phyloP scores from a whole-genome alignment of 148 eudicot species.

The Rhododendron ferrugineum region DNA sequence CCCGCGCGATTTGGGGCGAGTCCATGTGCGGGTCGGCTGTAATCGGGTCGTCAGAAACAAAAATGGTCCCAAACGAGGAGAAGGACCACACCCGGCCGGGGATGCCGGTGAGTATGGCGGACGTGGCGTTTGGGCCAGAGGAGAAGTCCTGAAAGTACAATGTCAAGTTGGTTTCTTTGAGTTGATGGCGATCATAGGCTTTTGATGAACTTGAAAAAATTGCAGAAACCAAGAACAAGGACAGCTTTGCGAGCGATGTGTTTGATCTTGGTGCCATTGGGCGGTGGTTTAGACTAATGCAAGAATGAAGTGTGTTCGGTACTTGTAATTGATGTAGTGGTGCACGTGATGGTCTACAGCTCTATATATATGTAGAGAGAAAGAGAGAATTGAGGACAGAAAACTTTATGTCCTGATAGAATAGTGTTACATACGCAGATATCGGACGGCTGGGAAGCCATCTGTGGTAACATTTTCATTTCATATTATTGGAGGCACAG shows the following conservation, averaged over 20 bases:
- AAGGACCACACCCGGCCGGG: neutral
- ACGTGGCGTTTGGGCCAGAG: neutral
- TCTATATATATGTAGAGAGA: too few species aligned
- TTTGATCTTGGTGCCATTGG: neutral
- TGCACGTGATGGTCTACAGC: too few species aligned
- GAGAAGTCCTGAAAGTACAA: neutral
- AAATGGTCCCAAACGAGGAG: neutral
- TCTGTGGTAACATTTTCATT: too few species aligned
- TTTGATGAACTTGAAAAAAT: neutral
- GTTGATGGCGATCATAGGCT: neutral
- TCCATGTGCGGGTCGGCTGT: neutral
- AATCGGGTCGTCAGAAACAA: neutral
- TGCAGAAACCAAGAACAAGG: neutral
- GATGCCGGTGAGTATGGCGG: neutral
- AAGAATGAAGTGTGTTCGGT: too few species aligned
- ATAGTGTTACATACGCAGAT: too few species aligned
- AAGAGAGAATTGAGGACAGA: too few species aligned
- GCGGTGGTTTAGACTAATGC: neutral
- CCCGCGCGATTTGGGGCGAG: neutral
- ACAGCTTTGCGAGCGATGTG: neutral
- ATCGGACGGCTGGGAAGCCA: too few species aligned
- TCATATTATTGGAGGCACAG: too few species aligned
- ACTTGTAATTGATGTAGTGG: too few species aligned
- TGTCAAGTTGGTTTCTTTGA: conserved; percentile 8
- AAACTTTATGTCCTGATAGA: too few species aligned